Evolutionary conservation across 257 asterid species (phyloP).

Genomic region (Penstemon barbatus): DNA sequence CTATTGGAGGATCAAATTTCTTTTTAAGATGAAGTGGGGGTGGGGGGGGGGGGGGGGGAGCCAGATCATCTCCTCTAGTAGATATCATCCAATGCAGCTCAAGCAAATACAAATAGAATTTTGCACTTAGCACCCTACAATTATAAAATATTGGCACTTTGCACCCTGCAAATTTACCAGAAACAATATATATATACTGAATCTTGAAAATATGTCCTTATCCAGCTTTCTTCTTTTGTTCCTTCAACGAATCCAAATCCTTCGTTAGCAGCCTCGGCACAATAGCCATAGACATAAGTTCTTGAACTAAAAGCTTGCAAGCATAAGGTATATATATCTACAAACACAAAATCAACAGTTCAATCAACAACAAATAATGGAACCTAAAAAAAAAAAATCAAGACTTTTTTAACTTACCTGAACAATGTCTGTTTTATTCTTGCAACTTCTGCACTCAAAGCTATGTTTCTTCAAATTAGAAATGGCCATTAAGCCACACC

Average conservation of each 20-base stretch:
- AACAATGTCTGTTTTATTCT: conserved; percentile 71
- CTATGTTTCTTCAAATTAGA: conserved; percentile 69
- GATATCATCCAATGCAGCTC: too few relatives aligned
- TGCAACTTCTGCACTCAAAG: conserved; percentile 73
- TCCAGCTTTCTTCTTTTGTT: conserved; percentile 42
- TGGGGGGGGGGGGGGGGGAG: too few relatives aligned
- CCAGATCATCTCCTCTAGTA: too few relatives aligned
- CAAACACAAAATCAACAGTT: neutral
- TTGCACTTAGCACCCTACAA: too few relatives aligned
- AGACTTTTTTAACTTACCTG: conserved; percentile 40
- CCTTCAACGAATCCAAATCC: conserved; percentile 41
- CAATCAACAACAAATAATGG: neutral
- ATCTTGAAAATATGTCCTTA: neutral
- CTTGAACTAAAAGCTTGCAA: conserved; percentile 71
- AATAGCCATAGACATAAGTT: conserved; percentile 79
- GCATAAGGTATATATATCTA: conserved; percentile 75
- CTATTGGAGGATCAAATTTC: too few relatives aligned
- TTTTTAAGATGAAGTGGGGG: too few relatives aligned
- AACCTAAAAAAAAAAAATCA: neutral
- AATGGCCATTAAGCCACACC: conserved; percentile 69
- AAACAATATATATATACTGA: too few relatives aligned
- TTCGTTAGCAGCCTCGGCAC: conserved; percentile 68
- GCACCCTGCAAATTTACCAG: too few relatives aligned
- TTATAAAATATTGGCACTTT: too few relatives aligned
- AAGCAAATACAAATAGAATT: too few relatives aligned